Conservation (phyloP, 805 yeast genomes). For the Saturnispora mendoncae region DNA sequence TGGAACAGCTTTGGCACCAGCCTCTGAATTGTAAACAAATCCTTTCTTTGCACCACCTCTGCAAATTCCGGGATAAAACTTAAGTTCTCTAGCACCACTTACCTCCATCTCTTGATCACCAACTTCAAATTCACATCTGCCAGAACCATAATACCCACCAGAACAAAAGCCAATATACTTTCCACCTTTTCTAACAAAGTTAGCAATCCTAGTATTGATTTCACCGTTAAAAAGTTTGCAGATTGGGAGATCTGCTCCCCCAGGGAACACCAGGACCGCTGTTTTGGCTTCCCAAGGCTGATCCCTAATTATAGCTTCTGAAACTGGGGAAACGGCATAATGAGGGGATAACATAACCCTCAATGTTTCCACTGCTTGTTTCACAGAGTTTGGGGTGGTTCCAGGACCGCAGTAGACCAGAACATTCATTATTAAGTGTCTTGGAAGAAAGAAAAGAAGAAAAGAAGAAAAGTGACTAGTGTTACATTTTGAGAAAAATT, state of each 20-base stretch:
- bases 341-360: conserved; percentile 70
- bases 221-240: conserved; percentile 64
- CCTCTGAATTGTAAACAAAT: conserved; percentile 66
- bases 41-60: conserved; percentile 80
- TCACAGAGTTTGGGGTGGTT: conserved; percentile 77
- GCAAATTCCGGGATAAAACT: conserved; percentile 72
- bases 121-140: conserved; percentile 73
- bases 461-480: neutral
- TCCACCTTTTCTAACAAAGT: conserved; percentile 74
- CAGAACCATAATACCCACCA: conserved; percentile 82
- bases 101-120: conserved; percentile 69
- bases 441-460: neutral
- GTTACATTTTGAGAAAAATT: too few species aligned
- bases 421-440: conserved; percentile 48
- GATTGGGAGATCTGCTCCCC: conserved; percentile 93
- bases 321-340: conserved; percentile 75
- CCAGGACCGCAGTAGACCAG: conserved; percentile 74
- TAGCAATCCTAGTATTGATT: conserved; percentile 52
- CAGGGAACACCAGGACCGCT: conserved; percentile 77
- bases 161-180: conserved; percentile 84
- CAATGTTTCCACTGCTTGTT: conserved; percentile 71
- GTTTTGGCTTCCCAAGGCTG: conserved; percentile 91
- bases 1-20: conserved; percentile 59
- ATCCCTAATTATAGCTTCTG: conserved; percentile 48
- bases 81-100: conserved; percentile 74